Percentiles rank a stretch among this genome's conserved stretches.
Conservation (phyloP, 371 early-diverging fungal species). For the Mucor circinelloides region DNA sequence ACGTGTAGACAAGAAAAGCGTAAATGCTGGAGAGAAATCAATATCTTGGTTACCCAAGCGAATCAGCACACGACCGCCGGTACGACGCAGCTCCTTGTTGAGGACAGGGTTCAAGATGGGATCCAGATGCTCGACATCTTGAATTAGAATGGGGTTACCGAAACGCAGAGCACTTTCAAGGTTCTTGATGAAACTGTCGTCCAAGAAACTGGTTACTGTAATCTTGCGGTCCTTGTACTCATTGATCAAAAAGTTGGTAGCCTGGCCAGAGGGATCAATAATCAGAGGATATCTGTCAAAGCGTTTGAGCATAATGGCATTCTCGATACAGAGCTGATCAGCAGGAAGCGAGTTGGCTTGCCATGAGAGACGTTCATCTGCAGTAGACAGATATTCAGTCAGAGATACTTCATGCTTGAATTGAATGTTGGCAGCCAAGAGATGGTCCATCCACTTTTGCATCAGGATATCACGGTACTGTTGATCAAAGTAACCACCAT, state of each 20-base stretch:
- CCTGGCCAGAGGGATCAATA: slow-evolving; percentile 97
- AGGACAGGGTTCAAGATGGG: slow-evolving; percentile 97
- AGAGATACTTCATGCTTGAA: slow-evolving; percentile 86
- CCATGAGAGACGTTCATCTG: slow-evolving; percentile 95
- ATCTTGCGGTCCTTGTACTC: slow-evolving; percentile 88
- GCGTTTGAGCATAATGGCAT: slow-evolving; percentile 95
- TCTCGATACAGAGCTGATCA: slow-evolving; percentile 94
- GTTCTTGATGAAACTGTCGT: slow-evolving; percentile 96
- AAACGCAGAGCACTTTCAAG: slow-evolving; percentile 97
- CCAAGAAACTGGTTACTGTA: slow-evolving; percentile 95
- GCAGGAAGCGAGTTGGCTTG: slow-evolving; percentile 84
- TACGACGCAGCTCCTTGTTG: slow-evolving; percentile 94
- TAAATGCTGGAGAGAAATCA: slow-evolving; percentile 98
- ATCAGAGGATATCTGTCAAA: slow-evolving; percentile 96
- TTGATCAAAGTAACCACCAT: slow-evolving; percentile 97
- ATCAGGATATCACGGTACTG: slow-evolving; percentile 86
- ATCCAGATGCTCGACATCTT: slow-evolving; percentile 97
- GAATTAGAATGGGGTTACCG: slow-evolving; percentile 96
- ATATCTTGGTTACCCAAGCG: slow-evolving; percentile 96
- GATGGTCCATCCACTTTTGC: slow-evolving; percentile 79
- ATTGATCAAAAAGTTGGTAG: slow-evolving; percentile 86
- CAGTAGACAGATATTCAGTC: slow-evolving; percentile 90
- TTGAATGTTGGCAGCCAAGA: slow-evolving; percentile 74
- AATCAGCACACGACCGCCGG: slow-evolving; percentile 96
- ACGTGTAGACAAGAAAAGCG: slow-evolving; percentile 90